A percentile compares a stretch with the other conserved stretches of the same genome.
Conservation (phyloP, 306 rosid species). For the Dryas drummondii region DNA sequence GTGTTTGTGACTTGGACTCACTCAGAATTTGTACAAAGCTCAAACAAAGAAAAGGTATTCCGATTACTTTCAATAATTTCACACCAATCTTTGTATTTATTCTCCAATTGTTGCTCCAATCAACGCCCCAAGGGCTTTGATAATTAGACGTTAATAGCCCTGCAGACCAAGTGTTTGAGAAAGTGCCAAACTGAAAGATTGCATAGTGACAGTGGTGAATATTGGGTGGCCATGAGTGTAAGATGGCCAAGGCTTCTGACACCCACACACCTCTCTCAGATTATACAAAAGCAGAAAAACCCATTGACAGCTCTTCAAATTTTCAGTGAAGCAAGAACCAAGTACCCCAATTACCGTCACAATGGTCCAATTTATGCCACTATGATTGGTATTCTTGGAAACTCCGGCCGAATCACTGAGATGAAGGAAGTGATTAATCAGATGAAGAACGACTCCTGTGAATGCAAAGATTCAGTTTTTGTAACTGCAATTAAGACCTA, state of each 20-base stretch:
- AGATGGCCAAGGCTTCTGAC: constrained; percentile 50
- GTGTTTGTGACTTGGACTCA: no score
- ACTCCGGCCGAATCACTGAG: constrained; percentile 33
- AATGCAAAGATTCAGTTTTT: constrained; percentile 43
- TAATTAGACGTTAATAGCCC: no score
- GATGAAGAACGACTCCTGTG: constrained; percentile 43
- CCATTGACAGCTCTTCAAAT: constrained; percentile 38
- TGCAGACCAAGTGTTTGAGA: no score
- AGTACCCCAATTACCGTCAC: constrained; percentile 42
- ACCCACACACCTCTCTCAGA: constrained; percentile 40
- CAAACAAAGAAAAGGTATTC: no score
- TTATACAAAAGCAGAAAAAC: constrained; percentile 40
- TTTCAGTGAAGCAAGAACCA: constrained; percentile 37
- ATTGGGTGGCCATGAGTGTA: constrained; percentile 19
- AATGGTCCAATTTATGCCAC: constrained; percentile 45
- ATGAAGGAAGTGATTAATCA: constrained; percentile 21
- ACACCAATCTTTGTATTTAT: no score
- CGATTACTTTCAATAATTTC: no score
- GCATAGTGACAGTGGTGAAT: background rate
- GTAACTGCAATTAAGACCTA: constrained; percentile 38
- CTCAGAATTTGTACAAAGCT: no score
- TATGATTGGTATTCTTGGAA: constrained; percentile 39
- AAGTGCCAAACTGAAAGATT: background rate
- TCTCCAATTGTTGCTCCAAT: no score
- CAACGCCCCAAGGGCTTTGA: no score